Percentiles rank a stretch among this genome's conserved stretches.
These are phyloP conservation scores for Zygosaccharomyces sapae DNA, from an alignment of 1,139 yeast species.

Conservation along the genomic window DNA sequence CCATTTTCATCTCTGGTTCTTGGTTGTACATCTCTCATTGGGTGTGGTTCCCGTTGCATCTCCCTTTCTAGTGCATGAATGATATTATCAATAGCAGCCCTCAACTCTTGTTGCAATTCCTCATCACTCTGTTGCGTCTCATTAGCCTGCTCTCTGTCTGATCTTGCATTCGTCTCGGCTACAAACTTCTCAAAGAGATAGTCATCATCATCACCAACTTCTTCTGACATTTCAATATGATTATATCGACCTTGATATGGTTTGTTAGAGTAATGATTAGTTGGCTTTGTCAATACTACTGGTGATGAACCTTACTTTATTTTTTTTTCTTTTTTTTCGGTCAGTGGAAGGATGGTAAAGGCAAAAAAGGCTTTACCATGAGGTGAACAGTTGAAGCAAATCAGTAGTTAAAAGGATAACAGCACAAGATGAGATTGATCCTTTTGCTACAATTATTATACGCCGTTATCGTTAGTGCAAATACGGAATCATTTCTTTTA, in stretches of 20 bases:
- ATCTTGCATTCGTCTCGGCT: constrained; percentile 13
- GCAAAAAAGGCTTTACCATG: neutral
- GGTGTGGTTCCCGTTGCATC: constrained; percentile 10
- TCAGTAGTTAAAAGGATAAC: too few species aligned
- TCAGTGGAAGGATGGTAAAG: neutral
- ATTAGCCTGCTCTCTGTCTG: constrained; percentile 11
- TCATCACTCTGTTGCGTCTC: constrained; percentile 14
- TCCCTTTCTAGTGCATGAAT: constrained; percentile 17
- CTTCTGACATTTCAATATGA: neutral
- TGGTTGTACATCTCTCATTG: constrained; percentile 1
- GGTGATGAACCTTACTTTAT: neutral
- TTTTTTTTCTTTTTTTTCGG: neutral
- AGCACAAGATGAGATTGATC: neutral
- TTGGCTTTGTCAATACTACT: neutral
- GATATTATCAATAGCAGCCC: constrained; percentile 16
- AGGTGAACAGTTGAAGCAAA: neutral
- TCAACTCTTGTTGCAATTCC: constrained; percentile 17
- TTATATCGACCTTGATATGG: neutral
- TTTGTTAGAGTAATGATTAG: neutral
- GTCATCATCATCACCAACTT: constrained; percentile 16
- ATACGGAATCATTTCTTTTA: constrained; percentile 24
- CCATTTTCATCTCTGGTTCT: constrained; percentile 1
- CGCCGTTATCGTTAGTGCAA: constrained; percentile 15
- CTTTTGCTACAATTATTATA: neutral
- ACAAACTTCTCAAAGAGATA: constrained; percentile 20